These are phyloP conservation scores for Globisporangium paddicum DNA, from an alignment of 352 stramenopile genomes.

Conservation along the genomic window DNA sequence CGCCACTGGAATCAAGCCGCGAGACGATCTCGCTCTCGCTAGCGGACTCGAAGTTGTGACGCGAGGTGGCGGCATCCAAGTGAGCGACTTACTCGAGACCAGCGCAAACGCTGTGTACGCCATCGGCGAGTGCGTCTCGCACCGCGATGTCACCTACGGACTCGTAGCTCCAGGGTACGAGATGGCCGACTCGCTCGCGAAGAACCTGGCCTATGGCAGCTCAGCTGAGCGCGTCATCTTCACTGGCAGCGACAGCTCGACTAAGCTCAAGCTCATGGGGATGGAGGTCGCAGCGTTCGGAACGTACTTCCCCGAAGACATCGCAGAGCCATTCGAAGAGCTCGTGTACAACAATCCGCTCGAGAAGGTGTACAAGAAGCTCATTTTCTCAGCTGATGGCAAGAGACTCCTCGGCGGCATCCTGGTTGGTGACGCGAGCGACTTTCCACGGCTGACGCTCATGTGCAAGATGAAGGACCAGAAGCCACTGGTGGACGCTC, in stretches of 20 bases:
- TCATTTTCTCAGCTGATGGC: slow-evolving; percentile 88
- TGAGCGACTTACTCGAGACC: slow-evolving; percentile 86
- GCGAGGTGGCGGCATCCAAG: slow-evolving; percentile 84
- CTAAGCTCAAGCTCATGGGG: slow-evolving; percentile 93
- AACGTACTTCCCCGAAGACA: slow-evolving; percentile 72
- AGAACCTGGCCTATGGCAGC: slow-evolving; percentile 48
- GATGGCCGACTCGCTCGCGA: slow-evolving; percentile 87
- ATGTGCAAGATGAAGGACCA: slow-evolving; percentile 49
- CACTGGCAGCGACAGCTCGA: slow-evolving; percentile 86
- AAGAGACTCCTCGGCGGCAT: slow-evolving; percentile 83
- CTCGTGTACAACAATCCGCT: slow-evolving; percentile 90
- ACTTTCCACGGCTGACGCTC: slow-evolving; percentile 80
- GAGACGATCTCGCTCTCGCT: slow-evolving; percentile 80
- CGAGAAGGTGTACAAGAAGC: slow-evolving; percentile 88
- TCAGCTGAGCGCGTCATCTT: slow-evolving; percentile 45
- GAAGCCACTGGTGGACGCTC: slow-evolving; percentile 44
- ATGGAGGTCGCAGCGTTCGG: slow-evolving; percentile 93
- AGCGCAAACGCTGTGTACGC: slow-evolving; percentile 77
- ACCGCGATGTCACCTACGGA: slow-evolving; percentile 92
- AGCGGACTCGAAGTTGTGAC: slow-evolving; percentile 57
- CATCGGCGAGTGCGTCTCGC: slow-evolving; percentile 88
- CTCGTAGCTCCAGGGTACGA: slow-evolving; percentile 90
- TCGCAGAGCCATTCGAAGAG: slow-evolving; percentile 59
- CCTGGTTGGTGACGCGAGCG: slow-evolving; percentile 87
- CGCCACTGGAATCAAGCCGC: slow-evolving; percentile 88